Base-by-base conservation (phyloP, 345 rosid genomes). In the Dipteronia sinensis region DNA sequence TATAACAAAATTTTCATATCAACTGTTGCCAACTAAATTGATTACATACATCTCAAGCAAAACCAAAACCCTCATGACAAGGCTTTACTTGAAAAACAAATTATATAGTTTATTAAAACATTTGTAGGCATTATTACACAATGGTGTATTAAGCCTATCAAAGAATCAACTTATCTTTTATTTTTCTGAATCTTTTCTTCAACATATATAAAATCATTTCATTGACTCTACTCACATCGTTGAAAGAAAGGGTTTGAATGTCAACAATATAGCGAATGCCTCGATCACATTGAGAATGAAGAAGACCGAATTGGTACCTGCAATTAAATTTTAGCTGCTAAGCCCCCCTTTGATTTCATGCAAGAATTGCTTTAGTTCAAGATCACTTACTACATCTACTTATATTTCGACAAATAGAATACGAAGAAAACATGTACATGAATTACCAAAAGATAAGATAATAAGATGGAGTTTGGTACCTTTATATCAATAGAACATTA, bases 171-270 rank as follows among this genome's bases (percentile, higher is more conserved):
- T 69, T 49, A 34, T 20, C n/a, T n/a, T 11, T 42, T 47, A 25
- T 34, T 15, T 49, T 69, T 25, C 55, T 46, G 6, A 69, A 69
- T 25, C 29, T 69, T 25, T 25, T 11, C 15, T 23, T 27, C 13
- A 49, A 49, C 19, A 27, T 5, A 16, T 53, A 29, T 0, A 25
- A 49, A 69, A 16, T 31, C 16, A 4, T 6, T 31, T 6, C 3
- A 7, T n/a, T n/a, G n/a, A n/a, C n/a, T 27, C 59, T 59, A 27
- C 29, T 20, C 64, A 1, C 19, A 74, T 2, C 70, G 65, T 59
- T 67, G 79, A 78, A 53, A 91, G 85, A 86, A 95, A 93, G 10
- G 98, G 98, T 72, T 93, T 83, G 86, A 93, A 90, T 7, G 97
- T 93, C 87, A 84, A 38, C 69, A 89, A 16, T 72, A 90, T 82